phyloP scores from a whole-genome alignment of 1,284 basidiomycete genomes.

The Bjerkandera adusta region DNA sequence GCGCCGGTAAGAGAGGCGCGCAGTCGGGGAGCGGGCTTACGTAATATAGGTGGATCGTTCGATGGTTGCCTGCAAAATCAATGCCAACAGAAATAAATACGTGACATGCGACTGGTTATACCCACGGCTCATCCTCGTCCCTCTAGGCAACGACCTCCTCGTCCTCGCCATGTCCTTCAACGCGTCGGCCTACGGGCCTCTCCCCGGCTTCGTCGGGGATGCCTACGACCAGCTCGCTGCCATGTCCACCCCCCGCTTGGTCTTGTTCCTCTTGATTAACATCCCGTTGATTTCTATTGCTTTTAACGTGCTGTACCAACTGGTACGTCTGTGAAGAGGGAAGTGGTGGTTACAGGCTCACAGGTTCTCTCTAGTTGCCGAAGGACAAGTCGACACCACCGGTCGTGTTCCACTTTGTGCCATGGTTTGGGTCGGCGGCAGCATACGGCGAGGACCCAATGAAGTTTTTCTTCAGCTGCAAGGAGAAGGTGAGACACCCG shows the following conservation, averaged over 20 bases:
- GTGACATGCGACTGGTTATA: conserved; percentile 6
- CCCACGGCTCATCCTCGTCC: conserved; percentile 10
- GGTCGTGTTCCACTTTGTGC: conserved; percentile 77
- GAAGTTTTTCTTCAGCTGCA: conserved; percentile 70
- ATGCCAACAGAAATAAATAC: conserved; percentile 2
- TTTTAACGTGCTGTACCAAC: conserved; percentile 60
- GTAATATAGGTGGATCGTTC: conserved; percentile 15
- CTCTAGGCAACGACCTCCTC: conserved; percentile 1
- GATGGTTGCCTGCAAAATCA: conserved; percentile 8
- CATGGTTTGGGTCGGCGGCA: conserved; percentile 76
- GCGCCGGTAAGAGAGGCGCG: conserved; percentile 1
- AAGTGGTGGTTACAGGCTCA: conserved; percentile 3
- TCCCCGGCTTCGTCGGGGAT: conserved; percentile 45
- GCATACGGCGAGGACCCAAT: conserved; percentile 81
- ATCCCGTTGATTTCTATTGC: conserved; percentile 46
- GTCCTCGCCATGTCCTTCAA: conserved; percentile 37
- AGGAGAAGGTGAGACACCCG: conserved; percentile 72
- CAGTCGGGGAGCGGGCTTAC: conserved; percentile 9
- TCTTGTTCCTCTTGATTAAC: conserved; percentile 34
- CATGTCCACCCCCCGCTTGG: conserved; percentile 25
- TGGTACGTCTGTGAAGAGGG: conserved; percentile 39
- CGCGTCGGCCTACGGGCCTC: conserved; percentile 40
- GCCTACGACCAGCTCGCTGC: conserved; percentile 33
- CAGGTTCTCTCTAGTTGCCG: conserved; percentile 35
- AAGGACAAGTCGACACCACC: conserved; percentile 63